A percentile compares a stretch with the other conserved stretches of the same genome.
phyloP scores from a whole-genome alignment of 495 filamentous ascomycete species.

The Acidomyces sp. region DNA sequence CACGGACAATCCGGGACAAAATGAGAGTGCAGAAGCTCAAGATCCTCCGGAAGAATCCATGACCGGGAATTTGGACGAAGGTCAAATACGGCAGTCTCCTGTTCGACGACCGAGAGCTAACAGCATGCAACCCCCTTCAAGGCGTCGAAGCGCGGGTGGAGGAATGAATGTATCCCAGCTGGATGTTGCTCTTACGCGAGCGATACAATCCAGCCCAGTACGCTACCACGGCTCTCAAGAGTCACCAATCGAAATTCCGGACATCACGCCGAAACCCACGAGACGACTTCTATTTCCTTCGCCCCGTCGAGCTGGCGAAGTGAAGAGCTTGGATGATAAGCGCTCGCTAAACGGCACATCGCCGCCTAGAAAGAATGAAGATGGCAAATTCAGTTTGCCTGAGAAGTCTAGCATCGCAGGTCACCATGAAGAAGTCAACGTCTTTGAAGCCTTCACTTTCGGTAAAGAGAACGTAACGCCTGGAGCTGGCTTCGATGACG shows the following conservation, averaged over 20 bases:
- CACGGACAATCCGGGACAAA: constrained; percentile 10
- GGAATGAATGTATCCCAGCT: constrained; percentile 38
- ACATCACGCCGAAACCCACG: constrained; percentile 46
- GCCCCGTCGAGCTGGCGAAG: constrained; percentile 24
- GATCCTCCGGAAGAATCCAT: not conserved
- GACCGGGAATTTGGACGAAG: too few species aligned
- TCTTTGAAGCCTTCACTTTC: constrained; percentile 18
- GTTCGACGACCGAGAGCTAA: constrained; percentile 11
- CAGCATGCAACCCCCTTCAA: constrained; percentile 10
- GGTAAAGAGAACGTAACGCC: constrained; percentile 34
- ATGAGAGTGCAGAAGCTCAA: not conserved
- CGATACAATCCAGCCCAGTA: constrained; percentile 61
- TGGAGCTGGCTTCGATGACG: constrained; percentile 16
- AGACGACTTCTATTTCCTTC: constrained; percentile 67
- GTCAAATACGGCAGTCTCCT: not conserved
- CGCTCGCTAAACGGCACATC: constrained; percentile 8
- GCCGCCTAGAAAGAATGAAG: not conserved
- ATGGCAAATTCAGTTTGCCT: not conserved
- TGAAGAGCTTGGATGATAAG: constrained; percentile 23
- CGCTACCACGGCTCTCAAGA: constrained; percentile 49
- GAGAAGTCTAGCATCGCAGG: constrained; percentile 45
- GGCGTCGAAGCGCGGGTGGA: not conserved
- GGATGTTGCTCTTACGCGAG: constrained; percentile 44
- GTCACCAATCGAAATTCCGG: constrained; percentile 49
- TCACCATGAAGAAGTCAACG: constrained; percentile 8